Conservation (phyloP, 257 asterid species). For the Salvia miltiorrhiza region DNA sequence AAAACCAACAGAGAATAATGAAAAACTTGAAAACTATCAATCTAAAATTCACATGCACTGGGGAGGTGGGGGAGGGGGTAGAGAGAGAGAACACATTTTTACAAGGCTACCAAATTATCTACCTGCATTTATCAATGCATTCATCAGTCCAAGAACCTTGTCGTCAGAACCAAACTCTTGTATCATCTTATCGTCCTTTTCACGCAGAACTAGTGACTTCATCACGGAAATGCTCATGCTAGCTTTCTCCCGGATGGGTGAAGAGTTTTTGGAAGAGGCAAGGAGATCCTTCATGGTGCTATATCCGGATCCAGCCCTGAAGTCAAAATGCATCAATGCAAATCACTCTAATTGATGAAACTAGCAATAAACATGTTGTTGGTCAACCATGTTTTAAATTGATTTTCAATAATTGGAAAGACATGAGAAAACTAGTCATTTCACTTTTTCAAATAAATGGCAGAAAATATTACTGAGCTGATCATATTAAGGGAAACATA, state of each 20-base stretch:
- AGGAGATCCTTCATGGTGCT: conserved; percentile 81
- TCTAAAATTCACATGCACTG: background rate
- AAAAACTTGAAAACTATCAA: conserved; percentile 17
- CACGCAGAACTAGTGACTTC: conserved; percentile 89
- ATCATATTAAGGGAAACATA: conserved; percentile 6
- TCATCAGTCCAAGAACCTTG: conserved; percentile 65
- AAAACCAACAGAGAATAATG: conserved; percentile 51
- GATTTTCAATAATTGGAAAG: conserved; percentile 2
- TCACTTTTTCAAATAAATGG: background rate
- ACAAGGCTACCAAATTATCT: conserved; percentile 48
- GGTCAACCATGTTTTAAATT: conserved; percentile 3
- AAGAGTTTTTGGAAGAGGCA: conserved; percentile 74
- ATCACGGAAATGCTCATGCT: conserved; percentile 84
- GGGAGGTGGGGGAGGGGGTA: background rate
- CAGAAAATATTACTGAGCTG: conserved; percentile 4
- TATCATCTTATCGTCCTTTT: conserved; percentile 76
- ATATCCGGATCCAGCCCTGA: conserved; percentile 61
- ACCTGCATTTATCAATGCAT: conserved; percentile 80
- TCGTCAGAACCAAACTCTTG: conserved; percentile 79
- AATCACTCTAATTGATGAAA: conserved; percentile 17
- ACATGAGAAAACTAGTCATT: conserved; percentile 4
- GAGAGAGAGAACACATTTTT: background rate
- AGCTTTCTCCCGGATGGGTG: conserved; percentile 95
- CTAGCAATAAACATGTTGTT: conserved; percentile 7
- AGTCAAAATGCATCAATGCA: conserved; percentile 8